Percentiles rank a stretch among this genome's conserved stretches.
Evolutionary conservation across 352 stramenopile genomes (phyloP).

Genomic region (Phytophthora rubi): DNA sequence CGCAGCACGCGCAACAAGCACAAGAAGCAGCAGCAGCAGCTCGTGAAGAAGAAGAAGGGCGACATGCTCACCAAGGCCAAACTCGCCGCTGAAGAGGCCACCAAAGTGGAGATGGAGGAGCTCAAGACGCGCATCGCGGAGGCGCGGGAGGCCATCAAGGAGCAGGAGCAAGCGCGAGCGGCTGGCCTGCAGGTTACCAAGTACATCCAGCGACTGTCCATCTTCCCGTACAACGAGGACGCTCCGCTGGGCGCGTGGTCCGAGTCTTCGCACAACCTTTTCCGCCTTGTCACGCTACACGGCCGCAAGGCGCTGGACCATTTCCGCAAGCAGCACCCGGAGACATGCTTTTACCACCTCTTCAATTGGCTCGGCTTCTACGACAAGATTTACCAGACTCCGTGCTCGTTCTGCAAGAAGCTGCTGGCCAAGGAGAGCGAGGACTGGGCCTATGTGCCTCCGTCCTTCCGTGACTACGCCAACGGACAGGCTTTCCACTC

Average conservation of each 20-base stretch:
- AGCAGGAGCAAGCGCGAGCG: slow-evolving; percentile 78
- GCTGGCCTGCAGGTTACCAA: slow-evolving; percentile 83
- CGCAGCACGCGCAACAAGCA: slow-evolving; percentile 84
- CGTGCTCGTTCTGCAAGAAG: slow-evolving; percentile 87
- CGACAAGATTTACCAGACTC: slow-evolving; percentile 90
- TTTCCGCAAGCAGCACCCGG: slow-evolving; percentile 85
- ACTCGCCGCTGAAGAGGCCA: slow-evolving; percentile 84
- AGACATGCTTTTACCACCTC: slow-evolving; percentile 88
- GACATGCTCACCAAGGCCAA: slow-evolving; percentile 90
- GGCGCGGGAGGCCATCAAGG: slow-evolving; percentile 77
- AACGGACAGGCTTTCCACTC: slow-evolving; percentile 84
- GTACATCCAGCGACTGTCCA: slow-evolving; percentile 84
- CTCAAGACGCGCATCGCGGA: slow-evolving; percentile 83
- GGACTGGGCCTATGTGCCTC: slow-evolving; percentile 81
- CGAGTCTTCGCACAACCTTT: slow-evolving; percentile 81
- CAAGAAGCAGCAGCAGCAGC: slow-evolving; percentile 77
- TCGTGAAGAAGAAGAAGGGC: slow-evolving; percentile 88
- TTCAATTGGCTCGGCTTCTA: slow-evolving; percentile 89
- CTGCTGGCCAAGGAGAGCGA: slow-evolving; percentile 83
- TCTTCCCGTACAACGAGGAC: slow-evolving; percentile 85
- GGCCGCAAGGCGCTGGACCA: slow-evolving; percentile 80
- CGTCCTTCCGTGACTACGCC: slow-evolving; percentile 87
- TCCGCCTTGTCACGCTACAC: slow-evolving; percentile 80
- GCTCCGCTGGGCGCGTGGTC: slow-evolving; percentile 81
- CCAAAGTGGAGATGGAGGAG: slow-evolving; percentile 90